Conservation (phyloP, 176 grass and related monocot species). For the Eragrostis curvula region DNA sequence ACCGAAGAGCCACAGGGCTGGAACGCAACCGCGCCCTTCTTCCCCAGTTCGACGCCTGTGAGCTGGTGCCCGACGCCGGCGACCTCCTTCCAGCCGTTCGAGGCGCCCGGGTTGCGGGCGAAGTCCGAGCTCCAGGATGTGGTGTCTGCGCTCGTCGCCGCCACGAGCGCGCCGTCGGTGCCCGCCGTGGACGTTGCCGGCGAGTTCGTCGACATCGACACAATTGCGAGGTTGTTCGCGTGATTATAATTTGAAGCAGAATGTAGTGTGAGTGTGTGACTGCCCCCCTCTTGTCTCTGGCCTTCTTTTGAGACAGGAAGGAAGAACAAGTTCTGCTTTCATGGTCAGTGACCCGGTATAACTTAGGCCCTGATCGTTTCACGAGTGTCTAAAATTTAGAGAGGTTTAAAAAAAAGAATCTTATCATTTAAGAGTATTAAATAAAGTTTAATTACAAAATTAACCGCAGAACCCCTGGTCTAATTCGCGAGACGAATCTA, state of each 20-base stretch:
- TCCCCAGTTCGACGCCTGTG: slow-evolving; percentile 37
- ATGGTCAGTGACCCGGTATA: slow-evolving; percentile 19
- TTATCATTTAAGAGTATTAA: too few relatives aligned
- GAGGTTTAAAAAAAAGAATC: too few relatives aligned
- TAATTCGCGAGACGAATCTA: too few relatives aligned
- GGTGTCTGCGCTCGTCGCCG: slow-evolving; percentile 33
- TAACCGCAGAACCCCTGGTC: too few relatives aligned
- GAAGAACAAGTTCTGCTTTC: slow-evolving; percentile 41
- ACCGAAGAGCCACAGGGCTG: slow-evolving; percentile 29
- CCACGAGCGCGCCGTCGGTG: slow-evolving; percentile 9
- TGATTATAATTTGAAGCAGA: background rate
- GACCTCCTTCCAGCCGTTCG: background rate
- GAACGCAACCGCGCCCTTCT: slow-evolving; percentile 36
- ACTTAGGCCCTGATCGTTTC: too few relatives aligned
- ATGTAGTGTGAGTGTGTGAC: slow-evolving; percentile 2
- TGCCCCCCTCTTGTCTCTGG: slow-evolving; percentile 5
- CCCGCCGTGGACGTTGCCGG: slow-evolving; percentile 33
- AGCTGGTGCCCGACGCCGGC: background rate
- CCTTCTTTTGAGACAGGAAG: slow-evolving; percentile 3
- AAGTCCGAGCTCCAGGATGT: slow-evolving; percentile 31
- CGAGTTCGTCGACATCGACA: slow-evolving; percentile 30
- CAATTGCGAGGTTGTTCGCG: slow-evolving; percentile 23
- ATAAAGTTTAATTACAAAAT: too few relatives aligned
- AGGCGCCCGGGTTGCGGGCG: background rate
- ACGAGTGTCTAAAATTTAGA: too few relatives aligned